Percentiles rank a stretch among this genome's conserved stretches.
These are phyloP conservation scores for Dacryopinax primogenitus DNA, from an alignment of 768 basidiomycete genomes.

Conservation along the genomic window DNA sequence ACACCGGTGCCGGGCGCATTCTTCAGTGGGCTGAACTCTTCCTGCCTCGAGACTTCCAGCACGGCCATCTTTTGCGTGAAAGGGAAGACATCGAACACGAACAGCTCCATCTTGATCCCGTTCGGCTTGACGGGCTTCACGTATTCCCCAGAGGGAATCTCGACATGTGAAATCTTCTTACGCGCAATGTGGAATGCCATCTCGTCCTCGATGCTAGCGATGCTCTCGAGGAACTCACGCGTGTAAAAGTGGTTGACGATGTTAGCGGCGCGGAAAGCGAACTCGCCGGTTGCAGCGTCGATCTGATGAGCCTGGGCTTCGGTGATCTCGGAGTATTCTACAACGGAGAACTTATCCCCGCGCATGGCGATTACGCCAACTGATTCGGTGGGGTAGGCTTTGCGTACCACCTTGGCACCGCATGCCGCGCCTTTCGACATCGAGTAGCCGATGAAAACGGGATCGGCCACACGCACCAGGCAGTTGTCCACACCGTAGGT, in stretches of 20 bases:
- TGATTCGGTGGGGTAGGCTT: slow-evolving; percentile 69
- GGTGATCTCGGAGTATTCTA: slow-evolving; percentile 95
- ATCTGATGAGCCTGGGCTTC: slow-evolving; percentile 72
- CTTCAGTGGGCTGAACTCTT: slow-evolving; percentile 95
- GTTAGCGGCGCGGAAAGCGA: slow-evolving; percentile 87
- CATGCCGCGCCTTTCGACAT: slow-evolving; percentile 79
- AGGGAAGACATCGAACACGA: slow-evolving; percentile 98
- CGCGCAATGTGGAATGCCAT: slow-evolving; percentile 96
- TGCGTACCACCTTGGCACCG: slow-evolving; percentile 93
- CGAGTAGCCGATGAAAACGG: slow-evolving; percentile 91
- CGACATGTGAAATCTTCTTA: slow-evolving; percentile 87
- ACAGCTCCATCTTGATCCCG: slow-evolving; percentile 98
- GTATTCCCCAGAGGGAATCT: slow-evolving; percentile 48
- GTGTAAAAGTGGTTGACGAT: slow-evolving; percentile 99
- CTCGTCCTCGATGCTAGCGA: slow-evolving; percentile 69
- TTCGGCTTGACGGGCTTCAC: slow-evolving; percentile 84
- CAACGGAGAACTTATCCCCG: slow-evolving; percentile 75
- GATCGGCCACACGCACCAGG: slow-evolving; percentile 92
- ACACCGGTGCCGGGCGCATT: slow-evolving; percentile 87
- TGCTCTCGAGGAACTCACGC: slow-evolving; percentile 60
- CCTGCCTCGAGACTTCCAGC: slow-evolving; percentile 71
- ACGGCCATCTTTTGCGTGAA: slow-evolving; percentile 72
- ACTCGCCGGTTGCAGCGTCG: slow-evolving; percentile 53
- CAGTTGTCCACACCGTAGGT: slow-evolving; percentile 98
- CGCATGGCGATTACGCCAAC: slow-evolving; percentile 88